Conservation (phyloP, 2,329 filamentous ascomycete species). For the Dothistroma pini region DNA sequence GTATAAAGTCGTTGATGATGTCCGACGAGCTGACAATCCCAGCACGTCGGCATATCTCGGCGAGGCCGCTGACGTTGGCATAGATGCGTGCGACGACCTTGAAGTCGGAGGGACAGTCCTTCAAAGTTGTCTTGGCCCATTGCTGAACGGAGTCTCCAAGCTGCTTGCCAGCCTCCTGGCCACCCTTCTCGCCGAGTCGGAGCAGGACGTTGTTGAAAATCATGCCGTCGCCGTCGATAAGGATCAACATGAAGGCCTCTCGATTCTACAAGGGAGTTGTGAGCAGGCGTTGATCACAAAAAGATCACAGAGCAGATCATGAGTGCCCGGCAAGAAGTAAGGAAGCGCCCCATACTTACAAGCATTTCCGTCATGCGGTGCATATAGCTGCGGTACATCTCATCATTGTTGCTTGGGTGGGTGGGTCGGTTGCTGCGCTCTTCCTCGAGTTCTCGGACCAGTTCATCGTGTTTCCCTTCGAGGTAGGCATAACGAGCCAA, state of each 20-base stretch:
- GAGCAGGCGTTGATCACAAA: background rate
- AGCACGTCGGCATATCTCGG: constrained; percentile 24
- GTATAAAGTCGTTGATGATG: constrained; percentile 46
- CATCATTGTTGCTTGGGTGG: background rate
- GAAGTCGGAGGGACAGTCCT: constrained; percentile 39
- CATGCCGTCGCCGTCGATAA: constrained; percentile 62
- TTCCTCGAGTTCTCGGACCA: constrained; percentile 25
- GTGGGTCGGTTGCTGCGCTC: constrained; percentile 21
- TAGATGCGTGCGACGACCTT: constrained; percentile 47
- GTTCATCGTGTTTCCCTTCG: constrained; percentile 30
- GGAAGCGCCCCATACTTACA: constrained; percentile 18
- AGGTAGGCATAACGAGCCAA: constrained; percentile 40
- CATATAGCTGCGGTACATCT: constrained; percentile 3
- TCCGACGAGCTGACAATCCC: constrained; percentile 47
- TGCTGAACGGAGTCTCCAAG: constrained; percentile 50
- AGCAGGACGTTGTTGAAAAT: constrained; percentile 35
- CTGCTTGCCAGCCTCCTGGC: constrained; percentile 52
- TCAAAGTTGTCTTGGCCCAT: constrained; percentile 35
- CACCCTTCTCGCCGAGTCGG: constrained; percentile 47
- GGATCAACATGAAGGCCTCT: constrained; percentile 57
- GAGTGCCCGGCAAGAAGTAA: background rate
- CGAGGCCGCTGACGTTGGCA: constrained; percentile 39
- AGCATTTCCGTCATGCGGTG: constrained; percentile 23
- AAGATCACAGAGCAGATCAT: background rate
- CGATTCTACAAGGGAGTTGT: constrained; percentile 37